Percentiles rank a stretch among this genome's conserved stretches.
Evolutionary conservation across 345 rosid genomes (phyloP).

Genomic region (Raphanus raphanistrum): DNA sequence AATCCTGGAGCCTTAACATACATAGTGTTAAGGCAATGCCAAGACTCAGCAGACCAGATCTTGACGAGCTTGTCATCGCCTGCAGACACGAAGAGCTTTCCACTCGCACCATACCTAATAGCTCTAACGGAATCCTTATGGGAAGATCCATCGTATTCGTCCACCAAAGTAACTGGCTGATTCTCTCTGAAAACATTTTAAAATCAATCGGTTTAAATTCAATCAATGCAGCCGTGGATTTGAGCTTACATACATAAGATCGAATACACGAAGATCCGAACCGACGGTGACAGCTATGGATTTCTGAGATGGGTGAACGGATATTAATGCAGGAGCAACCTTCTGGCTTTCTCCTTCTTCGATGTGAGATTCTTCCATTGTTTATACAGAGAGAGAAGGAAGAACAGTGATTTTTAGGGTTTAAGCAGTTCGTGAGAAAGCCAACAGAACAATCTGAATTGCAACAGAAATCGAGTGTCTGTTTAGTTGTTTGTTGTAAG

Average conservation of each 20-base stretch:
- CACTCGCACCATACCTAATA: constrained; percentile 61
- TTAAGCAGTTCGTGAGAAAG: constrained; percentile 15
- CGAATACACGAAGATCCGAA: too few relatives aligned
- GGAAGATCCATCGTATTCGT: constrained; percentile 53
- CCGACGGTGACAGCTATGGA: too few relatives aligned
- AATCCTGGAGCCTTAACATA: constrained; percentile 37
- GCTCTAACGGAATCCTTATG: constrained; percentile 84
- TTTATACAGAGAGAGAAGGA: background rate
- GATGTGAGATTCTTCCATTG: constrained; percentile 51
- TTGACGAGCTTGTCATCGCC: constrained; percentile 46
- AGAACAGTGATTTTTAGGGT: constrained; percentile 23
- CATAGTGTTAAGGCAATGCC: constrained; percentile 70
- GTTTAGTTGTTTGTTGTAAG: background rate
- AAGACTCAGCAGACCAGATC: constrained; percentile 27
- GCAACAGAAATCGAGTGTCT: too few relatives aligned
- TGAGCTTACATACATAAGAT: too few relatives aligned
- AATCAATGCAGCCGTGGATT: background rate
- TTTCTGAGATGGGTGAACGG: constrained; percentile 65
- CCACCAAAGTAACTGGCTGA: constrained; percentile 53
- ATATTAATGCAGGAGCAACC: constrained; percentile 77
- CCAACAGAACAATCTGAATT: too few relatives aligned
- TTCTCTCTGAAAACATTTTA: constrained; percentile 44
- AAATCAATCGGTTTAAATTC: background rate
- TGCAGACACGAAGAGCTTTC: constrained; percentile 80
- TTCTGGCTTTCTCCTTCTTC: constrained; percentile 59